phyloP scores from a whole-genome alignment of 129 eudicot genomes.

The Mikania micrantha region DNA sequence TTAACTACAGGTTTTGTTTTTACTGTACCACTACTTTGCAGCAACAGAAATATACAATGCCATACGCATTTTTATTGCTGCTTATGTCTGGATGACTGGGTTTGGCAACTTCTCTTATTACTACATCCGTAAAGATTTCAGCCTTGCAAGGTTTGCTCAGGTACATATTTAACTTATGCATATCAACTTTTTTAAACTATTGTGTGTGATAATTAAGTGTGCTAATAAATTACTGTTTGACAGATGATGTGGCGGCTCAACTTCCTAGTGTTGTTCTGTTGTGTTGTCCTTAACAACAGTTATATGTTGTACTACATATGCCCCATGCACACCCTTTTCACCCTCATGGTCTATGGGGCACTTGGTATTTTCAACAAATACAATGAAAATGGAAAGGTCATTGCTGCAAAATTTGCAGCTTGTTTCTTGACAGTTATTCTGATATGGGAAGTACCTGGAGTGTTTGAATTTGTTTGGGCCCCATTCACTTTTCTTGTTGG shows the following conservation, averaged over 20 bases:
- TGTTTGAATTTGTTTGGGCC: slow-evolving; percentile 73
- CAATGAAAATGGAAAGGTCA: slow-evolving; percentile 57
- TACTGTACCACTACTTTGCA: slow-evolving; percentile 88
- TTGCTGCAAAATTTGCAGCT: slow-evolving; percentile 54
- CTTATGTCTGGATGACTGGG: slow-evolving; percentile 94
- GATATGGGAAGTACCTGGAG: slow-evolving; percentile 91
- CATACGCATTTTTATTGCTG: slow-evolving; percentile 76
- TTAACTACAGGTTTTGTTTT: slow-evolving; percentile 57
- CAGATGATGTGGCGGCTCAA: slow-evolving; percentile 99
- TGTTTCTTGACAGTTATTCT: slow-evolving; percentile 69
- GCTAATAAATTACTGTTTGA: slow-evolving; percentile 7
- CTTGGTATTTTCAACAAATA: slow-evolving; percentile 68
- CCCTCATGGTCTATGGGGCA: slow-evolving; percentile 88
- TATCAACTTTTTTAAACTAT: not conserved
- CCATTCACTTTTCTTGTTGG: slow-evolving; percentile 80
- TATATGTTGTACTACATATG: slow-evolving; percentile 82
- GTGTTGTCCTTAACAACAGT: slow-evolving; percentile 64
- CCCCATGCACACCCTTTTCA: slow-evolving; percentile 96
- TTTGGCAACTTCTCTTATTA: slow-evolving; percentile 94
- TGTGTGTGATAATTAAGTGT: not conserved
- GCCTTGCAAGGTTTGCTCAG: slow-evolving; percentile 88
- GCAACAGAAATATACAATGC: slow-evolving; percentile 84
- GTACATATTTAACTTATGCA: slow-evolving; percentile 21
- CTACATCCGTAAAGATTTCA: slow-evolving; percentile 79
- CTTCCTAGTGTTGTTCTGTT: slow-evolving; percentile 63